Evolutionary conservation across 177 flowering plant species (phyloP).

Genomic region (Telopea speciosissima): DNA sequence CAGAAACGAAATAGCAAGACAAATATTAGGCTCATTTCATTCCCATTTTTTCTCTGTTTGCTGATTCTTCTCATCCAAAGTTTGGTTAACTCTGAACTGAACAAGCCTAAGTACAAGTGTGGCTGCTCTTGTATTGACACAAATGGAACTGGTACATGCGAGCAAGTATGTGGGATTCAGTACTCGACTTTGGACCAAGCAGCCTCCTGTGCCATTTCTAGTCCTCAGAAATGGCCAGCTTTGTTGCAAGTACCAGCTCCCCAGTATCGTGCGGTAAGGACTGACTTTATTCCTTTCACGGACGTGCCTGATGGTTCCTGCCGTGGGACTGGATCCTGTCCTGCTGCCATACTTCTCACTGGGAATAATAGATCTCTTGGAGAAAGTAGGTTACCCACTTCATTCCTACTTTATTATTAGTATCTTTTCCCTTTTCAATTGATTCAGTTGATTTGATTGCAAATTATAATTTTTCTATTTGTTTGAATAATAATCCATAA

Average conservation of each 20-base stretch:
- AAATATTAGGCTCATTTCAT: constrained; percentile 47
- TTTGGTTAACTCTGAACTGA: constrained; percentile 38
- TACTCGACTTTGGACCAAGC: constrained; percentile 22
- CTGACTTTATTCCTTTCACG: constrained; percentile 7
- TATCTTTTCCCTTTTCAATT: not conserved
- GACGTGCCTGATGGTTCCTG: constrained; percentile 25
- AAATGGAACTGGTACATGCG: constrained; percentile 15
- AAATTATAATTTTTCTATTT: not conserved
- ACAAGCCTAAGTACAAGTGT: constrained; percentile 44
- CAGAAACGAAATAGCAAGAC: constrained; percentile 69
- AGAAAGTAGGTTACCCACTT: not conserved
- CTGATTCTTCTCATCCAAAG: constrained; percentile 48
- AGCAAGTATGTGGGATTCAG: constrained; percentile 20
- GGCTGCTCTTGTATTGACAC: constrained; percentile 17
- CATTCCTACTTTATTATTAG: not conserved
- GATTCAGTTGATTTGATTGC: not conserved
- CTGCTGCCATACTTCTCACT: constrained; percentile 25
- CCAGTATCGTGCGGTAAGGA: constrained; percentile 17
- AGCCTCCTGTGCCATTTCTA: constrained; percentile 17
- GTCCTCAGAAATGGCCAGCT: constrained; percentile 25
- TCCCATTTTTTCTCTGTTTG: constrained; percentile 58
- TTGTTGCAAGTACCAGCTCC: constrained; percentile 22
- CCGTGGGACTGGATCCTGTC: constrained; percentile 16
- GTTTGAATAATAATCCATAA: not conserved
- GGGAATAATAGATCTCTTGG: constrained; percentile 16